Conservation (phyloP, 305 asterid genomes). For the Plantago coronopus region DNA sequence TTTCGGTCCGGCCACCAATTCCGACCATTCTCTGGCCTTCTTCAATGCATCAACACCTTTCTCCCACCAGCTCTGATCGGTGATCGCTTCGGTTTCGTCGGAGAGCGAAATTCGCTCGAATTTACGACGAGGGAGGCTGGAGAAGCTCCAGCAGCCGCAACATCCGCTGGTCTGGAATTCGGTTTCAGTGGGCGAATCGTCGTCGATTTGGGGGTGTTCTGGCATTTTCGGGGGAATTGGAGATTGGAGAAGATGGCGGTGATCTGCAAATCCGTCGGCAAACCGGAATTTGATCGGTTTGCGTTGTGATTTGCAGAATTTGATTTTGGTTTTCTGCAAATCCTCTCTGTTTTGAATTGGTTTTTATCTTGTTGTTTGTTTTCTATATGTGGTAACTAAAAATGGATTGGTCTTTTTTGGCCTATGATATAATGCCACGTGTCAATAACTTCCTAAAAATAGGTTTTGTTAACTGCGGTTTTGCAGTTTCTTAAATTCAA, state of each 20-base stretch:
- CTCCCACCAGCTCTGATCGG: background rate
- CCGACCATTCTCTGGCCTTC: slow-evolving; percentile 64
- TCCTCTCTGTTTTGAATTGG: background rate
- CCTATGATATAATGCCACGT: too few species aligned
- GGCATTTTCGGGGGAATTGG: background rate
- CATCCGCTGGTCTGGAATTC: background rate
- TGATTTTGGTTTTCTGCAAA: too few species aligned
- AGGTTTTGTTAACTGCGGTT: too few species aligned
- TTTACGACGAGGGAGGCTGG: background rate
- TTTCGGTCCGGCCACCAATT: slow-evolving; percentile 69
- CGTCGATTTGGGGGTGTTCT: background rate
- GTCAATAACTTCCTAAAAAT: too few species aligned
- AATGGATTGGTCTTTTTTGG: too few species aligned
- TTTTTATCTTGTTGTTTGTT: background rate
- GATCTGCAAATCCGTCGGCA: background rate
- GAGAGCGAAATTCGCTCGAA: background rate
- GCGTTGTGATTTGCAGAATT: slow-evolving; percentile 2
- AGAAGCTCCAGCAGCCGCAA: slow-evolving; percentile 7
- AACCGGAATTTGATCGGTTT: background rate
- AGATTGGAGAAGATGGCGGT: background rate
- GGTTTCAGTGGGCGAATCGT: background rate
- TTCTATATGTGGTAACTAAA: background rate
- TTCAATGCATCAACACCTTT: slow-evolving; percentile 33
- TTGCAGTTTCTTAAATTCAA: too few species aligned
- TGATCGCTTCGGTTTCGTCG: background rate